Conservation (phyloP, 164 flowering plant genomes). For the Cinnamomum micranthum region DNA sequence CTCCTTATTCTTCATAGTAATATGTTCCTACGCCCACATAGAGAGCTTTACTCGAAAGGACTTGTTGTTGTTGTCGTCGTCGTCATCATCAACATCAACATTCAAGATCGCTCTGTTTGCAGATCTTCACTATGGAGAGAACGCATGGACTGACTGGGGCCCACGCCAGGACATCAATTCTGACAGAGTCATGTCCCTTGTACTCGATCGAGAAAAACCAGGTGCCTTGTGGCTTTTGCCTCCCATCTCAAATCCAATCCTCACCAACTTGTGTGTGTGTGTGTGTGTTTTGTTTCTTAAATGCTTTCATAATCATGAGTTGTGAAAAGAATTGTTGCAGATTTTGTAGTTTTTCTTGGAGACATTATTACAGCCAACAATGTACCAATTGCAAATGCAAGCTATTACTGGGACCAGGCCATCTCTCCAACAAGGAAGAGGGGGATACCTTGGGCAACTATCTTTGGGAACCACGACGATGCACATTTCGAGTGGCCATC, state of each 20-base stretch:
- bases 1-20: neutral
- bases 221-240: conserved; percentile 28
- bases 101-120: conserved; percentile 79
- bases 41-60: neutral
- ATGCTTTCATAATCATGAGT: neutral
- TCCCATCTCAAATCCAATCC: neutral
- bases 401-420: conserved; percentile 83
- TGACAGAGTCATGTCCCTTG: conserved; percentile 50
- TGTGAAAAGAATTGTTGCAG: conserved; percentile 24
- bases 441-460: conserved; percentile 73
- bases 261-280: no score
- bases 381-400: conserved; percentile 61
- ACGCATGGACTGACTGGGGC: conserved; percentile 90
- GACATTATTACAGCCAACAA: conserved; percentile 89
- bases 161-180: conserved; percentile 69
- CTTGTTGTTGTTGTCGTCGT: conserved; percentile 20
- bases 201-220: conserved; percentile 64
- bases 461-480: conserved; percentile 92
- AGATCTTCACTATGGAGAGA: conserved; percentile 81
- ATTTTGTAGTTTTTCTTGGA: conserved; percentile 82
- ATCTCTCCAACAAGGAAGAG: conserved; percentile 56
- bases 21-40: neutral
- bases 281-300: no score
- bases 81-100: conserved; percentile 23
- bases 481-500: conserved; percentile 79